Evolutionary conservation across 768 basidiomycete species (phyloP).

Genomic region (Cystobasidium tubakii): DNA sequence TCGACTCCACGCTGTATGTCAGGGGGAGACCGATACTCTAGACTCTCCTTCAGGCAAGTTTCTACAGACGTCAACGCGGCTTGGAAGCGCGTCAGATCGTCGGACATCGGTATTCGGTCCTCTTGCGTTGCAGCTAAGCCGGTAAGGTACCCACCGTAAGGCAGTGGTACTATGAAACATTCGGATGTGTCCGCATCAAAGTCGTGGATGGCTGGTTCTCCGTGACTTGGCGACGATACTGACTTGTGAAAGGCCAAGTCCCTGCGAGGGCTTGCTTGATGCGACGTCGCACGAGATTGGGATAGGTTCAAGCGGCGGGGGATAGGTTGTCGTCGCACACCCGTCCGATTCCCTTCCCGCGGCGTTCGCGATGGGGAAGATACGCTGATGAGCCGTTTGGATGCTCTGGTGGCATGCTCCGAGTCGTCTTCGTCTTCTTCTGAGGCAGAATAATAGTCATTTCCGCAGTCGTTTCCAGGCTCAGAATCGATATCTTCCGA

Average conservation of each 20-base stretch:
- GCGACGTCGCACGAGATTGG: neutral
- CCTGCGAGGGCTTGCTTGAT: neutral
- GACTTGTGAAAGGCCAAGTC: neutral
- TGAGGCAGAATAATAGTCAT: neutral
- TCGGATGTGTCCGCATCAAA: slow-evolving; percentile 52
- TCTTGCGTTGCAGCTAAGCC: slow-evolving; percentile 65
- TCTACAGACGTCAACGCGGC: slow-evolving; percentile 67
- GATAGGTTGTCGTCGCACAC: neutral
- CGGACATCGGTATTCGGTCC: slow-evolving; percentile 60
- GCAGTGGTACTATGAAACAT: neutral
- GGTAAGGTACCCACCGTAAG: slow-evolving; percentile 78
- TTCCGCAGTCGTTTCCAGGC: neutral
- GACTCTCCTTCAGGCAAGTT: slow-evolving; percentile 38
- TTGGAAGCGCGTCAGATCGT: slow-evolving; percentile 69
- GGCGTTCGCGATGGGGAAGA: neutral
- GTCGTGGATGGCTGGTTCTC: slow-evolving; percentile 58
- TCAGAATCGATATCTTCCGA: neutral
- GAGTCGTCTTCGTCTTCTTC: neutral
- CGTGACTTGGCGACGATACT: neutral
- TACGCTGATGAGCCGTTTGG: neutral
- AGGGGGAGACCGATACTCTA: slow-evolving; percentile 12
- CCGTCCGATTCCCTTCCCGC: neutral
- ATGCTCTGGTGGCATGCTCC: neutral
- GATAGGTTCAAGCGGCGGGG: neutral
- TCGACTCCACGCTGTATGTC: slow-evolving; percentile 38